Evolutionary conservation across 352 stramenopile species (phyloP).

Genomic region (Phytophthora ohioensis): DNA sequence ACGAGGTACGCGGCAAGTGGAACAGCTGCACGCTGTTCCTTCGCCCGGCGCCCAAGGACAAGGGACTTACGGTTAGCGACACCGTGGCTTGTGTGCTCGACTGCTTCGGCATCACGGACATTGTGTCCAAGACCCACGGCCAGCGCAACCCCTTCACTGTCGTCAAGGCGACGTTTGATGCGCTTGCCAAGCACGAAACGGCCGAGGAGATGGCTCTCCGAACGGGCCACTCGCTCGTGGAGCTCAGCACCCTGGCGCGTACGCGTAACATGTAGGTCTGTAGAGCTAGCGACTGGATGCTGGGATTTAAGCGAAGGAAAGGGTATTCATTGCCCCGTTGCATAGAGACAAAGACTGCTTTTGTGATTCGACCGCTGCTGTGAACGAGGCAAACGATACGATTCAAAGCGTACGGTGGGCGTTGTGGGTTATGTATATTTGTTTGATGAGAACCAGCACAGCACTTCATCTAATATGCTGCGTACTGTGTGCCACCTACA

Average conservation of each 20-base stretch:
- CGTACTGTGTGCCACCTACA: slow-evolving; percentile 5
- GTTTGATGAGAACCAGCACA: background rate
- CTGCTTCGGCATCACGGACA: slow-evolving; percentile 95
- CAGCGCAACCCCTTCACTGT: slow-evolving; percentile 96
- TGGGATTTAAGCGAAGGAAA: slow-evolving; percentile 33
- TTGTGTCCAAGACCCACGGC: slow-evolving; percentile 93
- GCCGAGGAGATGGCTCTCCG: slow-evolving; percentile 95
- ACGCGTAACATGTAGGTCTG: slow-evolving; percentile 69
- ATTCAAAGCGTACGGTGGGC: slow-evolving; percentile 20
- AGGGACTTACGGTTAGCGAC: slow-evolving; percentile 82
- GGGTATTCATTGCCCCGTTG: slow-evolving; percentile 27
- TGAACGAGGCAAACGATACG: slow-evolving; percentile 29
- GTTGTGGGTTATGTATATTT: slow-evolving; percentile 7
- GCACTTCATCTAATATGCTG: slow-evolving; percentile 30
- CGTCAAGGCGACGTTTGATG: slow-evolving; percentile 95
- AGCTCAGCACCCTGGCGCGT: slow-evolving; percentile 81
- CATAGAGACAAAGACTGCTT: slow-evolving; percentile 36
- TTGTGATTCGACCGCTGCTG: slow-evolving; percentile 27
- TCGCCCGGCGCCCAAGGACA: slow-evolving; percentile 74
- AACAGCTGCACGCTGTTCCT: slow-evolving; percentile 95
- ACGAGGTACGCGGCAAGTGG: slow-evolving; percentile 95
- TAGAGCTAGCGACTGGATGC: slow-evolving; percentile 18
- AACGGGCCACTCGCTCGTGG: slow-evolving; percentile 87
- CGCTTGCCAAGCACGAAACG: slow-evolving; percentile 94
- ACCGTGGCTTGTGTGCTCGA: slow-evolving; percentile 84